A percentile compares a stretch with the other conserved stretches of the same genome.
phyloP scores from a whole-genome alignment of 176 grass and related monocot species.

The Lolium perenne region DNA sequence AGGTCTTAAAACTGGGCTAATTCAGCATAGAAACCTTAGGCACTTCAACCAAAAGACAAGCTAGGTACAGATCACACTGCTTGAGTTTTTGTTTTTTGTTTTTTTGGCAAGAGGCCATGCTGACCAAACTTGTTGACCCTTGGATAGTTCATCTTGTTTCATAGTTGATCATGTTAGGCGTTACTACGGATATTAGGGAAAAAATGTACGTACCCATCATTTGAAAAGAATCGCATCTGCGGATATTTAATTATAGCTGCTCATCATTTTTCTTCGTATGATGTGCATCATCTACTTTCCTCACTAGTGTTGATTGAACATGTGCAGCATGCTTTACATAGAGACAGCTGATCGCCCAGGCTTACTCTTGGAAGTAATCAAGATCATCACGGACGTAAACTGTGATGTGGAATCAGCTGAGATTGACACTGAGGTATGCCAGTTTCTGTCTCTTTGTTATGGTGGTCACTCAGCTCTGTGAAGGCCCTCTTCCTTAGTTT shows the following conservation, averaged over 20 bases:
- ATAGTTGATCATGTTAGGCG: slow-evolving; percentile 25
- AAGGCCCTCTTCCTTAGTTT: slow-evolving; percentile 13
- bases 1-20: slow-evolving; percentile 10
- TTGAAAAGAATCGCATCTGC: not conserved
- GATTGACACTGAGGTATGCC: slow-evolving; percentile 89
- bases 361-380: slow-evolving; percentile 78
- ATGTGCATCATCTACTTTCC: slow-evolving; percentile 32
- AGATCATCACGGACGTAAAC: slow-evolving; percentile 81
- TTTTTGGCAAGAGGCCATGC: not conserved
- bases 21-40: not conserved
- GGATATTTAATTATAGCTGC: too few species aligned
- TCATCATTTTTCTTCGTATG: not conserved
- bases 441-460: slow-evolving; percentile 7
- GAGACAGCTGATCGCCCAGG: slow-evolving; percentile 98
- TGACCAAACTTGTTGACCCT: not conserved
- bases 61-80: slow-evolving; percentile 15
- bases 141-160: not conserved
- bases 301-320: slow-evolving; percentile 33
- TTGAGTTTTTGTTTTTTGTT: slow-evolving; percentile 10
- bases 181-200: not conserved
- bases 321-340: slow-evolving; percentile 81
- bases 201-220: not conserved
- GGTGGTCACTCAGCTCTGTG: not conserved
- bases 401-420: slow-evolving; percentile 93
- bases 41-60: not conserved